Evolutionary conservation across 1,284 basidiomycete species (phyloP).

Genomic region (Uromyces viciae-fabae): DNA sequence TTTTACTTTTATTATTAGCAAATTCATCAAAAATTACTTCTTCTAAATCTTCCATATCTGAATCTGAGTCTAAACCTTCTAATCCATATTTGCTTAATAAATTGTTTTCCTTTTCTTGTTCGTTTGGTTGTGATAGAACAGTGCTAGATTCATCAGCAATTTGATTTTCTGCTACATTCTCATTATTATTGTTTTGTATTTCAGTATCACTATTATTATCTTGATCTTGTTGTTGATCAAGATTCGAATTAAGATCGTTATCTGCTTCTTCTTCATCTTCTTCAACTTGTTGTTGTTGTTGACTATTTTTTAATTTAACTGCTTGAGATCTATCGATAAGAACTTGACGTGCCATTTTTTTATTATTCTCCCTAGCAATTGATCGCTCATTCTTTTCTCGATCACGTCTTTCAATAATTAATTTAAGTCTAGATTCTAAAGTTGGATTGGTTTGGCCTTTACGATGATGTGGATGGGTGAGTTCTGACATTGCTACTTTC

Average conservation of each 20-base stretch:
- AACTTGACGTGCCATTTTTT: not conserved
- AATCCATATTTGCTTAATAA: not conserved
- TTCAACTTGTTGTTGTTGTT: not conserved
- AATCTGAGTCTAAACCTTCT: conserved; percentile 52
- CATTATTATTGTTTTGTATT: too few relatives aligned
- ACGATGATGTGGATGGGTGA: conserved; percentile 69
- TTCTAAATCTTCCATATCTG: conserved; percentile 64
- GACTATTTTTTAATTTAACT: not conserved
- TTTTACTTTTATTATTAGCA: not conserved
- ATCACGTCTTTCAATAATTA: conserved; percentile 37
- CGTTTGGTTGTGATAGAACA: not conserved
- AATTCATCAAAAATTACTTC: conserved; percentile 53
- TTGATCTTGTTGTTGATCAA: too few relatives aligned
- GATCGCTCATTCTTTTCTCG: conserved; percentile 35
- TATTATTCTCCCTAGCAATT: conserved; percentile 20
- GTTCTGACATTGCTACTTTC: conserved; percentile 67
- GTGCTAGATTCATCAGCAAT: not conserved
- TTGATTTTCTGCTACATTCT: too few relatives aligned
- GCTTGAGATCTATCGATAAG: not conserved
- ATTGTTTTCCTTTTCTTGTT: not conserved
- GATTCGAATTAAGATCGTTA: not conserved
- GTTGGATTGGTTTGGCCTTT: conserved; percentile 53
- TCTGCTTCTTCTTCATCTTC: not conserved
- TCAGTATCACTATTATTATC: too few relatives aligned
- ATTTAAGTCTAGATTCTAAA: conserved; percentile 25